Evolutionary conservation across 176 grass and related monocot genomes (phyloP).

Genomic region (Puccinellia tenuiflora): DNA sequence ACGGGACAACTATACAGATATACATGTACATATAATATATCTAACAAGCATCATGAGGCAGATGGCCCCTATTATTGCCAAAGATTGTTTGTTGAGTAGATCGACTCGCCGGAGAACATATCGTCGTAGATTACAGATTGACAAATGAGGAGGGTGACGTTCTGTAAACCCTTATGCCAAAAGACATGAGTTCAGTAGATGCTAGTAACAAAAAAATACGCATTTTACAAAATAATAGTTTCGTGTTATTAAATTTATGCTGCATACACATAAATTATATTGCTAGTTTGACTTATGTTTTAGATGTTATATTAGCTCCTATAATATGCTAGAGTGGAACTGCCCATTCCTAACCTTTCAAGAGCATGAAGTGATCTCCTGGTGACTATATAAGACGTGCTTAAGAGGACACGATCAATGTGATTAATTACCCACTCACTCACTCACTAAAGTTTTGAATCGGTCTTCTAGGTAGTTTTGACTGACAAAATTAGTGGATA

Average conservation of each 20-base stretch:
- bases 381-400: neutral
- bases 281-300: neutral
- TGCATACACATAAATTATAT: neutral
- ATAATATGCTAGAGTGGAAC: neutral
- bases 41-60: no score
- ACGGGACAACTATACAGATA: no score
- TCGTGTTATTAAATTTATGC: neutral
- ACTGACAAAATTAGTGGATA: neutral
- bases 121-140: neutral
- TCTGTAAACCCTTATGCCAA: neutral
- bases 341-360: neutral
- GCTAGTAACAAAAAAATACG: neutral
- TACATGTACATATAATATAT: no score
- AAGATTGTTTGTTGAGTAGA: no score
- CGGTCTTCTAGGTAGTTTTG: constrained; percentile 11
- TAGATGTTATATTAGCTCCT: neutral
- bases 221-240: neutral
- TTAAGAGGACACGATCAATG: neutral
- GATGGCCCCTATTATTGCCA: no score
- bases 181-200: neutral
- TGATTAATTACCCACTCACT: neutral
- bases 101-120: no score
- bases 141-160: neutral
- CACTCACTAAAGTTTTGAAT: neutral
- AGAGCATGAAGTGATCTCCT: neutral